Evolutionary conservation across 2,329 filamentous ascomycete genomes (phyloP).

Genomic region (Pseudocercospora macadamiae): DNA sequence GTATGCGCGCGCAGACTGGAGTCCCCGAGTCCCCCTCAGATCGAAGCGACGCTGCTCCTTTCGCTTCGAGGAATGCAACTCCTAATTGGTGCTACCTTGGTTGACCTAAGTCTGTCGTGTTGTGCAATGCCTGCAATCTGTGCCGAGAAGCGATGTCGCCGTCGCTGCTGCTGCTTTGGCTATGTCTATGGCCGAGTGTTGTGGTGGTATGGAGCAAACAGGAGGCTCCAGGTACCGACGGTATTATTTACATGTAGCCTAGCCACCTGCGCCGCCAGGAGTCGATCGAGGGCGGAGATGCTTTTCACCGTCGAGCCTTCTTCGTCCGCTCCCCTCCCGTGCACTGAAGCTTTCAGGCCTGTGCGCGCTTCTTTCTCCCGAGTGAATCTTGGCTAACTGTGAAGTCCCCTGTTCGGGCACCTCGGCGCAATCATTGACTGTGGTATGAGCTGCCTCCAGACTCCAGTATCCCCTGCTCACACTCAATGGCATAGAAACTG

Average conservation of each 20-base stretch:
- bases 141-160: constrained; percentile 4
- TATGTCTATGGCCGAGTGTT: too few relatives aligned
- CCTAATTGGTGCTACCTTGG: constrained; percentile 7
- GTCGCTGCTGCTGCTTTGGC: constrained; percentile 2
- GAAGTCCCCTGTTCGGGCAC: background rate
- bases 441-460: background rate
- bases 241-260: too few relatives aligned
- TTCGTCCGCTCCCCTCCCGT: too few relatives aligned
- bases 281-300: background rate
- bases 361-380: background rate
- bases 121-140: background rate
- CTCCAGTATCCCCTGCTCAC: constrained; percentile 3
- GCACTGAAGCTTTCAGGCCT: background rate
- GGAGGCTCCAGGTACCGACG: too few relatives aligned
- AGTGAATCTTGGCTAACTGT: background rate
- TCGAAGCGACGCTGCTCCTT: background rate
- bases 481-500: background rate
- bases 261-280: too few relatives aligned
- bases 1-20: background rate
- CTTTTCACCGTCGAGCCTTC: background rate
- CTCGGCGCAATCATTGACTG: background rate
- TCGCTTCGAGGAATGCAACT: constrained; percentile 5
- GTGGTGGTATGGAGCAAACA: too few relatives aligned
- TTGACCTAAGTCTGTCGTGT: background rate
- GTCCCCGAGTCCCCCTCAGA: background rate